Percentiles rank a stretch among this genome's conserved stretches.
Evolutionary conservation across 192 early-diverging fungal genomes (phyloP).

Genomic region (Chytriomyces confervae): DNA sequence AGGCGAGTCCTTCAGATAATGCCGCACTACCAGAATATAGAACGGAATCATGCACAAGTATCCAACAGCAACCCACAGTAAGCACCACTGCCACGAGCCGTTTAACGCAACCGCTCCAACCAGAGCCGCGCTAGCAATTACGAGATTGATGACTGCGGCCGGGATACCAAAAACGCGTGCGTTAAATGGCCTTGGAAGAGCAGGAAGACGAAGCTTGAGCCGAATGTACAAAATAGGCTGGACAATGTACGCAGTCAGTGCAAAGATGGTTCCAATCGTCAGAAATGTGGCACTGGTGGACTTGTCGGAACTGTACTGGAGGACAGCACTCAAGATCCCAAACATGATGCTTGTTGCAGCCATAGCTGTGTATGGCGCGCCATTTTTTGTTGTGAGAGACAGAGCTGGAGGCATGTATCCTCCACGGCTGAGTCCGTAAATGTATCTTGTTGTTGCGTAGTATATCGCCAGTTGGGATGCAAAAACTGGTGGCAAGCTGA

Average conservation of each 20-base stretch:
- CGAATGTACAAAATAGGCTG: slow-evolving; percentile 23
- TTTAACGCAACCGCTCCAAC: background rate
- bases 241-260: slow-evolving; percentile 25
- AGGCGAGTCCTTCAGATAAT: slow-evolving; percentile 13
- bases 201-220: background rate
- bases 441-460: slow-evolving; percentile 7
- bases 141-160: background rate
- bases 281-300: background rate
- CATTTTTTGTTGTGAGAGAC: slow-evolving; percentile 14
- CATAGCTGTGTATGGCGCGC: slow-evolving; percentile 23
- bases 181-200: slow-evolving; percentile 9
- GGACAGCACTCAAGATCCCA: background rate
- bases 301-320: background rate
- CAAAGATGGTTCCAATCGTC: slow-evolving; percentile 8
- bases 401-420: slow-evolving; percentile 20
- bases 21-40: slow-evolving; percentile 7
- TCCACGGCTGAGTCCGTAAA: slow-evolving; percentile 16
- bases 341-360: background rate
- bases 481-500: background rate
- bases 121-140: background rate
- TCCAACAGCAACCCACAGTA: background rate
- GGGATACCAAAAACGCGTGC: background rate
- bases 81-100: background rate
- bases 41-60: background rate
- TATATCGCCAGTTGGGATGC: slow-evolving; percentile 10